Evolutionary conservation across 495 filamentous ascomycete genomes (phyloP).

Genomic region (Neurospora sp.): DNA sequence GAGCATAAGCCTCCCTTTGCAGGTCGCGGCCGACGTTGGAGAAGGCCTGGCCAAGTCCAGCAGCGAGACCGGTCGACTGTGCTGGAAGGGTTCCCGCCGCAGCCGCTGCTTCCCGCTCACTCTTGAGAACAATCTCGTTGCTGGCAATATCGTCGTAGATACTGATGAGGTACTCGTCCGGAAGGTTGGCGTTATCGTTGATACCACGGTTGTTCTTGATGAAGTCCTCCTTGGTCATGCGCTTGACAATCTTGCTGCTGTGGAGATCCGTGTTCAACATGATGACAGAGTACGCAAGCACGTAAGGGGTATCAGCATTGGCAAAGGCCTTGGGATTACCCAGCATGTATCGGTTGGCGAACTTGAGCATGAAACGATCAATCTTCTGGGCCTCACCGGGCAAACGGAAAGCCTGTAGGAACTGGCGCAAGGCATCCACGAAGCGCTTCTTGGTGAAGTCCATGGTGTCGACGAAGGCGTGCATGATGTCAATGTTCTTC

Average conservation of each 20-base stretch:
- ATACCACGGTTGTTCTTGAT: constrained; percentile 98
- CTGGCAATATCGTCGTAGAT: constrained; percentile 88
- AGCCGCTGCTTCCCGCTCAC: constrained; percentile 79
- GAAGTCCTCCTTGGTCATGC: constrained; percentile 95
- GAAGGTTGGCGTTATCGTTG: constrained; percentile 90
- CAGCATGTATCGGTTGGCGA: constrained; percentile 87
- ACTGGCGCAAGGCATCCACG: constrained; percentile 81
- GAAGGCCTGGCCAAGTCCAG: constrained; percentile 80
- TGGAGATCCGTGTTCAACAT: constrained; percentile 95
- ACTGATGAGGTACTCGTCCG: constrained; percentile 77
- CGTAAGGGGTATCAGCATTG: constrained; percentile 96
- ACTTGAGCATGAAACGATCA: constrained; percentile 98
- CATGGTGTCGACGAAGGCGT: constrained; percentile 93
- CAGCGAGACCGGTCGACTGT: constrained; percentile 61
- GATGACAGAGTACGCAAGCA: constrained; percentile 92
- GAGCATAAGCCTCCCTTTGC: constrained; percentile 84
- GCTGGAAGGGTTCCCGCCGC: constrained; percentile 53
- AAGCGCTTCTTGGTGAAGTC: constrained; percentile 90
- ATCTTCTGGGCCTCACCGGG: constrained; percentile 98
- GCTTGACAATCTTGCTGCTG: constrained; percentile 70
- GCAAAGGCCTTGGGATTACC: constrained; percentile 97
- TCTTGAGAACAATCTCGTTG: constrained; percentile 91
- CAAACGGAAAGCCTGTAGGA: constrained; percentile 88
- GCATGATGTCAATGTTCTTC: constrained; percentile 93
- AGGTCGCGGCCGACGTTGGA: constrained; percentile 85